Evolutionary conservation across 2,329 filamentous ascomycete species (phyloP).

Genomic region (Neophaeococcomyces mojaviensis): DNA sequence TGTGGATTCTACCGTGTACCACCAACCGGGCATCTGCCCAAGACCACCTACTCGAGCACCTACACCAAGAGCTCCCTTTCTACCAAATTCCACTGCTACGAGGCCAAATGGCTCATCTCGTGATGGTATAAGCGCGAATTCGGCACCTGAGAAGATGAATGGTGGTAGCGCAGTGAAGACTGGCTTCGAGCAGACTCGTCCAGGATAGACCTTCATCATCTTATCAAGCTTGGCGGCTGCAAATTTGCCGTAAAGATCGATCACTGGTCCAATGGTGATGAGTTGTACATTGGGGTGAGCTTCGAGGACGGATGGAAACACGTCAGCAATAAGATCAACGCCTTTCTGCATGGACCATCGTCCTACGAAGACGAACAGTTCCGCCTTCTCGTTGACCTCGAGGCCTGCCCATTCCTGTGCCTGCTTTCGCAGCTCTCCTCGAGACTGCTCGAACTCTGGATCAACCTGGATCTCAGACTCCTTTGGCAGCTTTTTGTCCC

Average conservation of each 20-base stretch:
- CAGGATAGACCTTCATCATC: slow-evolving; percentile 60
- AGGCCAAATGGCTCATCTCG: slow-evolving; percentile 63
- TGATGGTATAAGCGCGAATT: slow-evolving; percentile 61
- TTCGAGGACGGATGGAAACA: slow-evolving; percentile 57
- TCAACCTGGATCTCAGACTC: slow-evolving; percentile 47
- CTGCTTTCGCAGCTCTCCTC: slow-evolving; percentile 50
- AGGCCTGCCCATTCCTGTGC: slow-evolving; percentile 62
- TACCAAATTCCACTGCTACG: slow-evolving; percentile 61
- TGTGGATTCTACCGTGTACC: slow-evolving; percentile 61
- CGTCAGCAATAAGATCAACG: slow-evolving; percentile 60
- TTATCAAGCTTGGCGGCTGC: slow-evolving; percentile 57
- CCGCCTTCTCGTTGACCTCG: slow-evolving; percentile 53
- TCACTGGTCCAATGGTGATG: slow-evolving; percentile 57
- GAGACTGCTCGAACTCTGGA: slow-evolving; percentile 45
- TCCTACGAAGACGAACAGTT: slow-evolving; percentile 61
- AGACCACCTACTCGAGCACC: slow-evolving; percentile 60
- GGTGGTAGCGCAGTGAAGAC: slow-evolving; percentile 61
- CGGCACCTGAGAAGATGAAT: slow-evolving; percentile 60
- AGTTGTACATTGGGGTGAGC: slow-evolving; percentile 53
- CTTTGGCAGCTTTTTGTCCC: slow-evolving; percentile 48
- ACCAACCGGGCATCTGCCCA: slow-evolving; percentile 65
- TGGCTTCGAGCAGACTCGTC: slow-evolving; percentile 59
- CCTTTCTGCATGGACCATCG: slow-evolving; percentile 65
- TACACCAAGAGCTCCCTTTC: slow-evolving; percentile 60
- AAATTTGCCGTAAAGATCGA: slow-evolving; percentile 62